phyloP scores from a whole-genome alignment of 2,329 filamentous ascomycete genomes.

The Cryphonectria nitschkei region DNA sequence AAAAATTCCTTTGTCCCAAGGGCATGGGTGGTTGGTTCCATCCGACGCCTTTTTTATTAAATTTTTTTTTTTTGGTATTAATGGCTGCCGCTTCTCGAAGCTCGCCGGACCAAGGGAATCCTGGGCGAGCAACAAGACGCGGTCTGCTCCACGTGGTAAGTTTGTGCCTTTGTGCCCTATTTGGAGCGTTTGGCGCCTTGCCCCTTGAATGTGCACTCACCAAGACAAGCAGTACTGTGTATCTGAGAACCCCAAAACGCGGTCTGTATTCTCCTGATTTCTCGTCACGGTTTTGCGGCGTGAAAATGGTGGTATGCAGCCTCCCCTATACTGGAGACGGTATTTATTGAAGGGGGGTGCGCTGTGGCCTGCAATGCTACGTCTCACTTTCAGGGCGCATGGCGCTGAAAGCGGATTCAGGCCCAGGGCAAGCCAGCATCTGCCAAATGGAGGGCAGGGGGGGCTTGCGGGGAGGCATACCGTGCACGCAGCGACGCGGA shows the following conservation, averaged over 20 bases:
- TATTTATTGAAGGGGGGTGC: background rate
- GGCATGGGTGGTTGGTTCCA: background rate
- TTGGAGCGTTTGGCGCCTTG: background rate
- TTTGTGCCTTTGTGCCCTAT: background rate
- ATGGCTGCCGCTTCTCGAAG: background rate
- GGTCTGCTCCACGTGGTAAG: background rate
- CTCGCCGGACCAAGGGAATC: background rate
- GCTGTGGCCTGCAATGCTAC: slow-evolving; percentile 12
- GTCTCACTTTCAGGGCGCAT: background rate
- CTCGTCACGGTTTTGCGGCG: background rate
- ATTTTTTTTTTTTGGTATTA: background rate
- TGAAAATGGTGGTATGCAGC: background rate
- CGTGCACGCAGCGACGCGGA: slow-evolving; percentile 1
- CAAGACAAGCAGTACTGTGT: background rate
- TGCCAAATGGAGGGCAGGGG: background rate
- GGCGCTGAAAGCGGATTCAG: slow-evolving; percentile 1
- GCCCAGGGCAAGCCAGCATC: background rate
- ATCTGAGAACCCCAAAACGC: background rate
- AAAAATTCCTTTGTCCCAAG: background rate
- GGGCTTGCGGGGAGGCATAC: background rate
- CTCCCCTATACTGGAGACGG: background rate
- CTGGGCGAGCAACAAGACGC: background rate
- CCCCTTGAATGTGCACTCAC: background rate
- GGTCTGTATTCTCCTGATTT: background rate
- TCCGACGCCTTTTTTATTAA: background rate